These are phyloP conservation scores for Rubia peregrina DNA, from an alignment of 305 asterid species.

Conservation along the genomic window DNA sequence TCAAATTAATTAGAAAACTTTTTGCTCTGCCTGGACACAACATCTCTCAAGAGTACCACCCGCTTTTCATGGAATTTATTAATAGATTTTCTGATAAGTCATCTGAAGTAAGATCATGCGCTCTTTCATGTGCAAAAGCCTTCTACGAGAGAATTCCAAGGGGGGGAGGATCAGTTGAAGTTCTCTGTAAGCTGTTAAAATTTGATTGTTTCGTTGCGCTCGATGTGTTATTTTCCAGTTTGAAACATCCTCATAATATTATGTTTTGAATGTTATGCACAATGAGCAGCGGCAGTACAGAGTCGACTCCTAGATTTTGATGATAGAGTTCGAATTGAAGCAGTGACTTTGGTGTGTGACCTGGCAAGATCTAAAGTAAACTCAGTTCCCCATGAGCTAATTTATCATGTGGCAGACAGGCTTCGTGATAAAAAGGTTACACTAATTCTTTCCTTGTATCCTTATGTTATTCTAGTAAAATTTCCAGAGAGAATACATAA, in stretches of 20 bases:
- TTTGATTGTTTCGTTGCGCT: slow-evolving; percentile 12
- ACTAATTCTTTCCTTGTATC: background rate
- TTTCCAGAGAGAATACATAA: background rate
- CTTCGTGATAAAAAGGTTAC: slow-evolving; percentile 89
- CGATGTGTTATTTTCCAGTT: slow-evolving; percentile 2
- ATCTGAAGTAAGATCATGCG: slow-evolving; percentile 70
- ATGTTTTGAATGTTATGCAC: slow-evolving; percentile 22
- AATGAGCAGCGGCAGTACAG: slow-evolving; percentile 43
- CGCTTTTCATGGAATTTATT: slow-evolving; percentile 51
- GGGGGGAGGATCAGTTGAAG: slow-evolving; percentile 50
- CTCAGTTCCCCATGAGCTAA: slow-evolving; percentile 40
- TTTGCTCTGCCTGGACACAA: slow-evolving; percentile 54
- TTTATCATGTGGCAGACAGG: slow-evolving; percentile 59
- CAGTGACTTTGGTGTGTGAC: slow-evolving; percentile 53
- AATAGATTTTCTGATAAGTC: slow-evolving; percentile 82
- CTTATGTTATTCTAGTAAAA: background rate
- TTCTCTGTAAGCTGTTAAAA: slow-evolving; percentile 52
- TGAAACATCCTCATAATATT: slow-evolving; percentile 4
- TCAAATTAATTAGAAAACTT: slow-evolving; percentile 54
- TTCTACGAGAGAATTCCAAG: slow-evolving; percentile 47
- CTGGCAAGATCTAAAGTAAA: slow-evolving; percentile 47
- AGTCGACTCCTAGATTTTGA: slow-evolving; percentile 37
- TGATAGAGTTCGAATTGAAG: slow-evolving; percentile 33
- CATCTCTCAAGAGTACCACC: slow-evolving; percentile 49
- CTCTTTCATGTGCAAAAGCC: slow-evolving; percentile 72